These are phyloP conservation scores for Eutypella sp. DNA, from an alignment of 2,329 filamentous ascomycete genomes.

Conservation along the genomic window DNA sequence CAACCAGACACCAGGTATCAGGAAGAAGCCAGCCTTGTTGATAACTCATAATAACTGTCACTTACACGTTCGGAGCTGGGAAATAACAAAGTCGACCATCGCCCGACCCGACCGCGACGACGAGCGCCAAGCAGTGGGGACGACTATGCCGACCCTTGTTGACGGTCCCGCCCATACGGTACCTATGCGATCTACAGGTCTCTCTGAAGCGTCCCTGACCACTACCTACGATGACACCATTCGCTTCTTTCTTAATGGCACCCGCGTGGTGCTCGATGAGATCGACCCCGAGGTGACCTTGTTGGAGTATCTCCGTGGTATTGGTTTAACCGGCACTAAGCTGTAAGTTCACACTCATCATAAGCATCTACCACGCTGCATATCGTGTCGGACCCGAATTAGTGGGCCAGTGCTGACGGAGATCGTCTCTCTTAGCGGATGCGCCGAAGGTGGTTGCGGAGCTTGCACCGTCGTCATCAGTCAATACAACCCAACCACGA, in stretches of 20 bases:
- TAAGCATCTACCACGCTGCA: neutral
- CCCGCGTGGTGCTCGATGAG: constrained; percentile 77
- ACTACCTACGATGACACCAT: constrained; percentile 80
- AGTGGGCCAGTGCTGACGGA: constrained; percentile 1
- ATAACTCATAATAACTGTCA: too few relatives aligned
- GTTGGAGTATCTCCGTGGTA: constrained; percentile 85
- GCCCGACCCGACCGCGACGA: too few relatives aligned
- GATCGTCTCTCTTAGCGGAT: constrained; percentile 55
- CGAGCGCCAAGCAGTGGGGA: too few relatives aligned
- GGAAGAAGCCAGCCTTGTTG: too few relatives aligned
- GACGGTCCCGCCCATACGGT: constrained; percentile 52
- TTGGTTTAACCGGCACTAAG: constrained; percentile 93
- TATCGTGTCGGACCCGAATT: too few relatives aligned
- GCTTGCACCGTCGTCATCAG: constrained; percentile 95
- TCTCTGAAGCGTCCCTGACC: constrained; percentile 52
- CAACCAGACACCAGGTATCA: too few relatives aligned
- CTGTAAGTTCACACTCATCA: constrained; percentile 42
- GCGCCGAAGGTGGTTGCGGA: constrained; percentile 92
- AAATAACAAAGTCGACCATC: too few relatives aligned
- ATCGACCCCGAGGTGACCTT: constrained; percentile 89
- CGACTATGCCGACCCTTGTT: too few relatives aligned
- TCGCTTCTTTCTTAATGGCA: constrained; percentile 92
- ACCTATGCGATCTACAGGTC: constrained; percentile 35
- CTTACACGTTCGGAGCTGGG: too few relatives aligned
- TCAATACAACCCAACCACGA: constrained; percentile 88